Conservation (phyloP, 2,329 filamentous ascomycete genomes). For the Diaporthe vexans region DNA sequence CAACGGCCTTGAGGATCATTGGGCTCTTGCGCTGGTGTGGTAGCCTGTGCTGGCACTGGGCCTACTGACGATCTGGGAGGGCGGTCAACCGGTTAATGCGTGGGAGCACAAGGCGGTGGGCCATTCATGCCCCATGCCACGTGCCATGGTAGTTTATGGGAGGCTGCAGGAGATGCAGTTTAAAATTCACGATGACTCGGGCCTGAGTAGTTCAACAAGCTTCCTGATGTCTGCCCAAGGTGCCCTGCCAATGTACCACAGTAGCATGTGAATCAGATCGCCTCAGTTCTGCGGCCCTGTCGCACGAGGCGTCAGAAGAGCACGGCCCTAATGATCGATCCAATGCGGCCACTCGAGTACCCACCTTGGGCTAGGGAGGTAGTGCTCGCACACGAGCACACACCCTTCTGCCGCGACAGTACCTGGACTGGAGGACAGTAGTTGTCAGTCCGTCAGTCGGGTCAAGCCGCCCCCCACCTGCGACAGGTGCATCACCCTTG, state of each 20-base stretch:
- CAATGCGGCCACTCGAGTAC: not conserved
- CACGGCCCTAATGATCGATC: not conserved
- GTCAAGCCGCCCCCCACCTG: slow-evolving; percentile 14
- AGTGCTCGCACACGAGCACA: no score
- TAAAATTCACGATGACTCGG: slow-evolving; percentile 35
- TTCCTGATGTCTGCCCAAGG: no score
- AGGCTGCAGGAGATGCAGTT: slow-evolving; percentile 84
- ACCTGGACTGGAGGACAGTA: no score
- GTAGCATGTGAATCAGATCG: slow-evolving; percentile 11
- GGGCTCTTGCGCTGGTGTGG: slow-evolving; percentile 93
- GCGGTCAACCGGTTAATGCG: slow-evolving; percentile 1
- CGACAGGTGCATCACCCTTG: slow-evolving; percentile 23
- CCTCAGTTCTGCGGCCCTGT: not conserved
- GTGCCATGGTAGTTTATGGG: slow-evolving; percentile 95
- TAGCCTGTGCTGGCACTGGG: slow-evolving; percentile 98
- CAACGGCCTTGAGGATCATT: slow-evolving; percentile 94
- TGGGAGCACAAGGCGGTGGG: not conserved
- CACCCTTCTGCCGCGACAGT: not conserved
- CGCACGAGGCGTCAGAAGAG: no score
- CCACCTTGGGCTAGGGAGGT: no score
- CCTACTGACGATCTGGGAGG: slow-evolving; percentile 84
- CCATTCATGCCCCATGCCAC: slow-evolving; percentile 69
- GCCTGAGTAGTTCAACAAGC: no score
- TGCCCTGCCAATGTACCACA: not conserved
- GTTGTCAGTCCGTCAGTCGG: not conserved